Evolutionary conservation across 768 basidiomycete genomes (phyloP).

Genomic region (Hygrocybe coccinea): DNA sequence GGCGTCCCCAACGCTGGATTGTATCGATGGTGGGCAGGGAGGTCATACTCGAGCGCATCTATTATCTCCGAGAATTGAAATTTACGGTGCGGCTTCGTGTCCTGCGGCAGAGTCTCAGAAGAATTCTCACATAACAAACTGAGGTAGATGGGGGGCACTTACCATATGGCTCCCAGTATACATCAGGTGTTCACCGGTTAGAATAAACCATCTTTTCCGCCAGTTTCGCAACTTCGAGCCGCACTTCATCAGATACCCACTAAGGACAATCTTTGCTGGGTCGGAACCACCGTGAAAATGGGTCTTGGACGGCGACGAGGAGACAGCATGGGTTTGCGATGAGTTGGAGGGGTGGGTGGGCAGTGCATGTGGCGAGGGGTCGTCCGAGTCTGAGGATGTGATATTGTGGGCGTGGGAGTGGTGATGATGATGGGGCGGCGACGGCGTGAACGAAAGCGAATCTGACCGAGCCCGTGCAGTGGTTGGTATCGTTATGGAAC

Average conservation of each 20-base stretch:
- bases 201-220: slow-evolving; percentile 95
- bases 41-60: slow-evolving; percentile 86
- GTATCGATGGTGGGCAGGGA: slow-evolving; percentile 42
- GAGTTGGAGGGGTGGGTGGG: slow-evolving; percentile 40
- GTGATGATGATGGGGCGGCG: slow-evolving; percentile 41
- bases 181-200: slow-evolving; percentile 81
- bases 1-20: slow-evolving; percentile 37
- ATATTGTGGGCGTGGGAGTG: slow-evolving; percentile 42
- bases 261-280: slow-evolving; percentile 72
- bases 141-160: slow-evolving; percentile 26
- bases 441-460: slow-evolving; percentile 39
- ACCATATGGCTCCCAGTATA: slow-evolving; percentile 97
- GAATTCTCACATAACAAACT: not conserved
- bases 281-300: slow-evolving; percentile 33
- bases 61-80: slow-evolving; percentile 83
- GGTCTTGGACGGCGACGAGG: not conserved
- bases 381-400: slow-evolving; percentile 79
- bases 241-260: slow-evolving; percentile 95
- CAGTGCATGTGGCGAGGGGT: slow-evolving; percentile 48
- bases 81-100: slow-evolving; percentile 80
- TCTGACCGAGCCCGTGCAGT: slow-evolving; percentile 22
- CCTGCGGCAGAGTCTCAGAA: slow-evolving; percentile 44
- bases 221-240: slow-evolving; percentile 89
- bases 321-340: slow-evolving; percentile 38
- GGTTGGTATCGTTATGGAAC: slow-evolving; percentile 51